A percentile compares a stretch with the other conserved stretches of the same genome.
Evolutionary conservation across 257 asterid species (phyloP).

Genomic region (Solanum clarkiae): DNA sequence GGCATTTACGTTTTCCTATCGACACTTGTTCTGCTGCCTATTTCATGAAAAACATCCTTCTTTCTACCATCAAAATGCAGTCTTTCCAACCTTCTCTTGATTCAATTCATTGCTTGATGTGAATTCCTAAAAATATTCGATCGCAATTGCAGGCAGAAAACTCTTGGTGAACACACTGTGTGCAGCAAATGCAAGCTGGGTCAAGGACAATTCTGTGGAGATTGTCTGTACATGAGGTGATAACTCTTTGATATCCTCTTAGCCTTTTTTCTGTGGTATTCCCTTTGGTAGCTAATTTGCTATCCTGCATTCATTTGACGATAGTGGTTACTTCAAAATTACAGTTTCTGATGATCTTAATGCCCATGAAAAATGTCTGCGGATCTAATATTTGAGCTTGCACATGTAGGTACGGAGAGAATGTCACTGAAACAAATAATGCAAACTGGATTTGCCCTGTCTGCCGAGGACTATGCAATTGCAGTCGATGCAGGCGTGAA

Average conservation of each 20-base stretch:
- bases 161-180: constrained; percentile 36
- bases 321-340: background rate
- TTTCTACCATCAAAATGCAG: background rate
- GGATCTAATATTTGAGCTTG: background rate
- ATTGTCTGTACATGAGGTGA: constrained; percentile 64
- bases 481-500: constrained; percentile 51
- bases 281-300: background rate
- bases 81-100: background rate
- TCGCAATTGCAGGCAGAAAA: constrained; percentile 42
- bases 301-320: background rate
- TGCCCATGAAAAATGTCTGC: background rate
- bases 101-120: background rate
- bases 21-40: background rate
- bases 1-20: background rate
- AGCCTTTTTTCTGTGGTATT: background rate
- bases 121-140: background rate
- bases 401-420: constrained; percentile 53
- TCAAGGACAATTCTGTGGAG: constrained; percentile 68
- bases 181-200: constrained; percentile 45
- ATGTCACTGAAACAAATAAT: constrained; percentile 46
- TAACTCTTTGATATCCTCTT: background rate
- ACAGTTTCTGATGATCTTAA: background rate
- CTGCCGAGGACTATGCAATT: constrained; percentile 75
- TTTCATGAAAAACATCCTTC: background rate
- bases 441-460: constrained; percentile 58